Base-by-base conservation (phyloP, 1,284 basidiomycete genomes). In the Abortiporus biennis region DNA sequence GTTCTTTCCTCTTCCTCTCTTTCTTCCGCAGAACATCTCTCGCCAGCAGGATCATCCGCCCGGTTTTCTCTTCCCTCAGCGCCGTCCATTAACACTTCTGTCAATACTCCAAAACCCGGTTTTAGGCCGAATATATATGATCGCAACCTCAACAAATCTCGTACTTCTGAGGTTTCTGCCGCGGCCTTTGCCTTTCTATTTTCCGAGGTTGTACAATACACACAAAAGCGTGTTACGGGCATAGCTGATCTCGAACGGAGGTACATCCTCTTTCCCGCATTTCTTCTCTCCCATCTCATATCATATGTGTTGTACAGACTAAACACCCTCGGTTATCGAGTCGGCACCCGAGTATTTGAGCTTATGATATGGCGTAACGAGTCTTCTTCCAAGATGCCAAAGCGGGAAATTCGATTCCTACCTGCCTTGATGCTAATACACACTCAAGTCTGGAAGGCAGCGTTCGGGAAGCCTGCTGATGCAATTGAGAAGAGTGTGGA, bases 401-500 rank as follows among this genome's bases (percentile, higher is more conserved):
- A 91, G 59, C 80, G 91, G 53, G 90, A 94, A 58, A 87, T 85
- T 34, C 80, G 90, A 32, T 82, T 96, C 50, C 74, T 96, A 16
- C 89, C 91, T 6, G 85, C 88, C 1, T 74, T 97, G 40, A 91
- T 93, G 79, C 84, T 83, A 54, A 82, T 97, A 39, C 92, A 96
- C 55, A 92, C 90, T 0, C 87, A 93, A 51, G 82, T 99, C 19
- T 99, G 95, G 86, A 83, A 85, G 49, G 86, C 92, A 20, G 85
- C 93, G 12, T 99, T 97, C 58, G 93, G 92, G 2, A 88, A 85
- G 59, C 73, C 90, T 3, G 96, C 96, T 11, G 96, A 98, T 58
- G 91, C 86, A 1, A 80, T 99, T 37, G 94, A 99, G 65, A 86
- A 92, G 65, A 93, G 90, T 54, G 92, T 97, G 0, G 93, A 97